These are phyloP conservation scores for Megacollybia marginata DNA, from an alignment of 768 basidiomycete species.

Conservation along the genomic window DNA sequence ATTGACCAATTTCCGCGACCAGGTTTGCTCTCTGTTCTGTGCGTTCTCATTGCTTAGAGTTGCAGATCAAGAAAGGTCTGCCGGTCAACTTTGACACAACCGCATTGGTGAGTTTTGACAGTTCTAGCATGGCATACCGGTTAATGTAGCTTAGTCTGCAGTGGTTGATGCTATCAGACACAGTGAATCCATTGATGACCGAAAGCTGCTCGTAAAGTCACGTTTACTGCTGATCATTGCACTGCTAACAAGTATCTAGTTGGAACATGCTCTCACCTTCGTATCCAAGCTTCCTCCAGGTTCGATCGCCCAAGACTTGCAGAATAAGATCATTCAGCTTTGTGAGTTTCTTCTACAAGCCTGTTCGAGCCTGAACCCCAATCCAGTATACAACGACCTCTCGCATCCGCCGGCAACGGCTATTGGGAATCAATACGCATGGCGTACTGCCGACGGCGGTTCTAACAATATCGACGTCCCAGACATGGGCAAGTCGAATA, in stretches of 20 bases:
- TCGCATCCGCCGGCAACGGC: constrained; percentile 70
- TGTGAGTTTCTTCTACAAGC: constrained; percentile 32
- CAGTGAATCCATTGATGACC: constrained; percentile 62
- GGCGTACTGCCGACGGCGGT: constrained; percentile 71
- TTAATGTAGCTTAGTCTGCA: constrained; percentile 33
- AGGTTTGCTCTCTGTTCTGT: background rate
- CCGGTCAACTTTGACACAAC: constrained; percentile 28
- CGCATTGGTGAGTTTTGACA: constrained; percentile 30
- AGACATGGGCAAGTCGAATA: constrained; percentile 69
- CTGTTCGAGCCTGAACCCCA: background rate
- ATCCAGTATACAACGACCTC: constrained; percentile 73
- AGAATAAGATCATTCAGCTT: constrained; percentile 45
- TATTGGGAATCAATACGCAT: constrained; percentile 55
- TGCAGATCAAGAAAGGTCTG: constrained; percentile 38
- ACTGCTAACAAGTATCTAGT: constrained; percentile 27
- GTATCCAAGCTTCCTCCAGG: constrained; percentile 53
- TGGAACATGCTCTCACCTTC: constrained; percentile 63
- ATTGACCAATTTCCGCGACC: background rate
- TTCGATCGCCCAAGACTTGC: constrained; percentile 24
- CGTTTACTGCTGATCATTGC: too few relatives aligned
- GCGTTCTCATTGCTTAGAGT: background rate
- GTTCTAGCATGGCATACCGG: background rate
- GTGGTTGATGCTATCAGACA: constrained; percentile 56
- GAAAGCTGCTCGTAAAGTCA: constrained; percentile 62
- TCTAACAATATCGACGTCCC: constrained; percentile 67